These are phyloP conservation scores for Mayamaea pseudoterrestris DNA, from an alignment of 108 stramenopile species.

Conservation along the genomic window DNA sequence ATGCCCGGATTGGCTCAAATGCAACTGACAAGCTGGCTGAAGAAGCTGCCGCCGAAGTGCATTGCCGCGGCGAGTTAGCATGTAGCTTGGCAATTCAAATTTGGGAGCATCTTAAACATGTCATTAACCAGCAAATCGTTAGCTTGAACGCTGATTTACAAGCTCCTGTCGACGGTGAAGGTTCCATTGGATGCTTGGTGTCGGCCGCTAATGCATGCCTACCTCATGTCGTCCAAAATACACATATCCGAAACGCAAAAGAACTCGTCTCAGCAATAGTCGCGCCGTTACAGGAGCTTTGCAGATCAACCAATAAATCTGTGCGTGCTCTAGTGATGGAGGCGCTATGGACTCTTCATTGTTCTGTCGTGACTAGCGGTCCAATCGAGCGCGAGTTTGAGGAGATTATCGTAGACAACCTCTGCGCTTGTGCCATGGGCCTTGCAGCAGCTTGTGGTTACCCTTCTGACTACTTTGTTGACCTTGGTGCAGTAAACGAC, in stretches of 20 bases:
- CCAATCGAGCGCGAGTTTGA: background rate
- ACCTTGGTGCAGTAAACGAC: slow-evolving; percentile 38
- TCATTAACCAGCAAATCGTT: too few species aligned
- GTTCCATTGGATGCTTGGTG: slow-evolving; percentile 36
- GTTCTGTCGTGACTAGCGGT: slow-evolving; percentile 13
- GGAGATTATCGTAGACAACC: background rate
- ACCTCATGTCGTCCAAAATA: slow-evolving; percentile 24
- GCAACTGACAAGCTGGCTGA: slow-evolving; percentile 18
- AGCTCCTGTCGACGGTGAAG: slow-evolving; percentile 33
- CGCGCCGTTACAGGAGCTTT: slow-evolving; percentile 31
- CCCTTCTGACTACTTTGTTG: slow-evolving; percentile 51
- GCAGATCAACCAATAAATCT: slow-evolving; percentile 22
- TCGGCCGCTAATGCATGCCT: slow-evolving; percentile 54
- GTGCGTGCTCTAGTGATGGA: slow-evolving; percentile 57
- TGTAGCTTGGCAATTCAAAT: slow-evolving; percentile 40
- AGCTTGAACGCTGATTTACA: too few species aligned
- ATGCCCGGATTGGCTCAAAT: slow-evolving; percentile 31
- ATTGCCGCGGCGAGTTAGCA: slow-evolving; percentile 44
- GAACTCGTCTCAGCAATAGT: slow-evolving; percentile 28
- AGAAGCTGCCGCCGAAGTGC: slow-evolving; percentile 39
- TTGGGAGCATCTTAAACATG: too few species aligned
- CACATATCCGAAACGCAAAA: slow-evolving; percentile 11
- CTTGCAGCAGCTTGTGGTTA: slow-evolving; percentile 53
- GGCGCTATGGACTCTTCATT: slow-evolving; percentile 47
- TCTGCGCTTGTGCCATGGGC: slow-evolving; percentile 24